A percentile compares a stretch with the other conserved stretches of the same genome.
Evolutionary conservation across 768 basidiomycete species (phyloP).

Genomic region (Hirschioporus abietinus): DNA sequence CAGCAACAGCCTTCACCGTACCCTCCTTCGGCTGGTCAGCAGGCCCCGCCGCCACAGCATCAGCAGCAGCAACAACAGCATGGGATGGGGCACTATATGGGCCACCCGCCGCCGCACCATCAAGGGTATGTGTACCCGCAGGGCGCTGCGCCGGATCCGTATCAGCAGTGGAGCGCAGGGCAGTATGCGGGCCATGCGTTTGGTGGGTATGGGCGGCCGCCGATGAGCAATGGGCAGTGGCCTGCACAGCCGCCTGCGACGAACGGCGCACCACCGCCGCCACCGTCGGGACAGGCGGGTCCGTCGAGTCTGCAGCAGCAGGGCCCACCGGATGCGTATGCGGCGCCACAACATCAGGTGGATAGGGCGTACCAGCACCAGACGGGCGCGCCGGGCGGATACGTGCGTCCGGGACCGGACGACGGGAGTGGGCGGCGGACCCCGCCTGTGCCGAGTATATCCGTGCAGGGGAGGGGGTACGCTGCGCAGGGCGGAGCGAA

Average conservation of each 20-base stretch:
- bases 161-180: slow-evolving; percentile 6
- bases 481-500: slow-evolving; percentile 4
- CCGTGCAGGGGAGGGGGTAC: slow-evolving; percentile 6
- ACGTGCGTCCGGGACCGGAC: slow-evolving; percentile 10
- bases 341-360: slow-evolving; percentile 17
- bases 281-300: slow-evolving; percentile 18
- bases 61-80: slow-evolving; percentile 17
- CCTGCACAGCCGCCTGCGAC: not conserved
- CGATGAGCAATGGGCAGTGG: slow-evolving; percentile 18
- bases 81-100: slow-evolving; percentile 29
- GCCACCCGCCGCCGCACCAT: slow-evolving; percentile 17
- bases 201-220: slow-evolving; percentile 13
- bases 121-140: slow-evolving; percentile 12
- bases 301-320: slow-evolving; percentile 7
- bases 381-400: slow-evolving; percentile 10
- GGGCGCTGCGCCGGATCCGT: slow-evolving; percentile 12
- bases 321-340: slow-evolving; percentile 22
- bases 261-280: slow-evolving; percentile 8
- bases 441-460: slow-evolving; percentile 10
- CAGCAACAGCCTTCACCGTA: slow-evolving; percentile 23
- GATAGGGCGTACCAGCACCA: slow-evolving; percentile 8
- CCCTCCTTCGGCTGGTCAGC: slow-evolving; percentile 13
- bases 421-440: slow-evolving; percentile 11
- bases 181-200: slow-evolving; percentile 17
- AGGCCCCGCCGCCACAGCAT: slow-evolving; percentile 11